phyloP scores from a whole-genome alignment of 2,329 filamentous ascomycete genomes.

The Stagonosporopsis cucurbitacearum region DNA sequence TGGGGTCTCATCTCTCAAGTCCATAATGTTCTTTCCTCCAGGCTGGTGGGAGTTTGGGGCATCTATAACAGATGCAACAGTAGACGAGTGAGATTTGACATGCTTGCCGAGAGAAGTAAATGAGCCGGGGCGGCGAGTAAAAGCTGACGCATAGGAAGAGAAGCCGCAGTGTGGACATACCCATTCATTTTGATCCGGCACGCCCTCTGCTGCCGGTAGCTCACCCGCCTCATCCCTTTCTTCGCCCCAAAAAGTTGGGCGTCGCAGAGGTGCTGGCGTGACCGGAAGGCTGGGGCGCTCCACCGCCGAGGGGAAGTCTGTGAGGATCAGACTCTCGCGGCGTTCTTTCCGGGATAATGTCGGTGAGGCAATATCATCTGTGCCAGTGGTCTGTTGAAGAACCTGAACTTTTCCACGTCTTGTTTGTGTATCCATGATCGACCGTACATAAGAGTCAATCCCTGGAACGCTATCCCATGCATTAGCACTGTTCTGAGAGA shows the following conservation, averaged over 20 bases:
- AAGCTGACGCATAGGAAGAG: slow-evolving; percentile 42
- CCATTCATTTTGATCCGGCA: slow-evolving; percentile 89
- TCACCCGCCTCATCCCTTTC: slow-evolving; percentile 63
- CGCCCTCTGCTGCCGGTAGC: slow-evolving; percentile 79
- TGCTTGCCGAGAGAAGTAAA: slow-evolving; percentile 30
- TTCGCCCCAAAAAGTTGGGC: slow-evolving; percentile 71
- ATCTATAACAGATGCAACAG: slow-evolving; percentile 15
- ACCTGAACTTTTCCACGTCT: slow-evolving; percentile 57
- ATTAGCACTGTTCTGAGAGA: slow-evolving; percentile 70
- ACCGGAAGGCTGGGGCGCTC: slow-evolving; percentile 90
- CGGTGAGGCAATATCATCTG: slow-evolving; percentile 44
- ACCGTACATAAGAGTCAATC: slow-evolving; percentile 86
- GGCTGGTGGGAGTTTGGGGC: neutral
- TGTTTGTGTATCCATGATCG: slow-evolving; percentile 67
- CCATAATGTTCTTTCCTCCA: neutral
- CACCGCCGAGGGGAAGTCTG: slow-evolving; percentile 82
- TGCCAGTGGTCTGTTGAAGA: slow-evolving; percentile 35
- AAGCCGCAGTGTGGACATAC: slow-evolving; percentile 69
- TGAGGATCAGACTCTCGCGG: slow-evolving; percentile 70
- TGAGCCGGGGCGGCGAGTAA: slow-evolving; percentile 31
- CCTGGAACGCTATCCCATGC: slow-evolving; percentile 93
- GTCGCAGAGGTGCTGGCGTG: slow-evolving; percentile 80
- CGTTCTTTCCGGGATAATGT: slow-evolving; percentile 45
- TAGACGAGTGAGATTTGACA: slow-evolving; percentile 22
- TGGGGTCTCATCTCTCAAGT: slow-evolving; percentile 8